Evolutionary conservation across 306 rosid genomes (phyloP), one percentile per base, ranked within the genome.

Genomic region (Castanea crenata): DNA sequence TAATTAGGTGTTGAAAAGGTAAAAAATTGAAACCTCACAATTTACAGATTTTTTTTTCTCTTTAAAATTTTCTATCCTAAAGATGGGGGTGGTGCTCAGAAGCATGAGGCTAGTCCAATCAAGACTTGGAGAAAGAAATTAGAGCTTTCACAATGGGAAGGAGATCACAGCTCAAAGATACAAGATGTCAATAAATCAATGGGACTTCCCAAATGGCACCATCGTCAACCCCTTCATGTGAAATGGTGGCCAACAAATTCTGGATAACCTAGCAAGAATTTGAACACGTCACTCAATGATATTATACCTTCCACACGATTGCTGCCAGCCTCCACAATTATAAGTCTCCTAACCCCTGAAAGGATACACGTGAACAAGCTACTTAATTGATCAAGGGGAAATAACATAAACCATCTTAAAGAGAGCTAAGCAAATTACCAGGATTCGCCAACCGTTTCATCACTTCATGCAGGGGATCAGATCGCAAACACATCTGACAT

Each of bases 311-410:
- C 93, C 55, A 92, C 97, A 6, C 97, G 95, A 87, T 89, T 92
- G 91, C 92, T 90, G 63, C 97, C 97, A 18, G 97, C 95, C 83
- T 92, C 97, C 80, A 92, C 97, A 82, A 90, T 83, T 86, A 92
- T 93, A 62, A 92, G 91, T 79, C 97, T 92, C 88, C 95, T 86
- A 70, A 92, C 91, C 74, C 95, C 97, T 92, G 86, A 51, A 78
- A 68, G 8, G 14, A 69, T 12, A 49, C 35, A 21, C 49, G 68
- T 57, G 76, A 82, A 64, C 68, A 80, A 81, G 68, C 64, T 4
- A 18, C 23, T 49, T 67, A 10, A 56, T 44, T 34, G 49, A 67
- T 49, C 15, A 56, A 34, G 31, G 31, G 35, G 54, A 29, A 20
- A 44, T 3, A 20, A 14, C 6, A 18, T n/a, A 31, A 68, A 51